These are phyloP conservation scores for Kodamaea jinghongensis DNA, from an alignment of 805 yeast genomes.

Conservation along the genomic window DNA sequence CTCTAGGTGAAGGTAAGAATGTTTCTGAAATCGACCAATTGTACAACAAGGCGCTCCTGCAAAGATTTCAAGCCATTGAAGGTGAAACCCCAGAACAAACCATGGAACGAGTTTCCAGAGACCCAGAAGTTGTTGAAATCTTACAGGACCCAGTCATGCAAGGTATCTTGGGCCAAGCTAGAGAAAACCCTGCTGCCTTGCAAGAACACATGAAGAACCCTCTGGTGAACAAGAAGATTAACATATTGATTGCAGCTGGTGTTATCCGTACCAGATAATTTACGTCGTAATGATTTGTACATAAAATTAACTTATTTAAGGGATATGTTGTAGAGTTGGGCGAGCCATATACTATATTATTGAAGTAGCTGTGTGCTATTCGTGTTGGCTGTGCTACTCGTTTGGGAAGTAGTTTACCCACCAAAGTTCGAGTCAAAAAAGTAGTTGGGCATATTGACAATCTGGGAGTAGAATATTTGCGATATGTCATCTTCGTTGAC, in stretches of 20 bases:
- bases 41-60: constrained; percentile 69
- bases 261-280: constrained; percentile 79
- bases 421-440: constrained; percentile 26
- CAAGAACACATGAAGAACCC: constrained; percentile 98
- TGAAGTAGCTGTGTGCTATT: no score
- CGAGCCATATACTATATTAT: no score
- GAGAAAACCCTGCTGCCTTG: constrained; percentile 91
- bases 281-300: constrained; percentile 5
- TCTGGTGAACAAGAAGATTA: constrained; percentile 81
- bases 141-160: constrained; percentile 96
- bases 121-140: constrained; percentile 90
- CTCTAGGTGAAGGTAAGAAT: constrained; percentile 54
- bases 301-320: no score
- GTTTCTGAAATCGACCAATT: constrained; percentile 79
- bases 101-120: constrained; percentile 82
- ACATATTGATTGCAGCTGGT: constrained; percentile 92
- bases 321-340: no score
- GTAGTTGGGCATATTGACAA: constrained; percentile 34
- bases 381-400: no score
- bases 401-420: background rate
- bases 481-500: constrained; percentile 23
- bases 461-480: constrained; percentile 22
- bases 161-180: constrained; percentile 89
- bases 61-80: constrained; percentile 77
- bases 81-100: constrained; percentile 95